phyloP scores from a whole-genome alignment of 1,284 basidiomycete genomes.

The Grifola frondosa region DNA sequence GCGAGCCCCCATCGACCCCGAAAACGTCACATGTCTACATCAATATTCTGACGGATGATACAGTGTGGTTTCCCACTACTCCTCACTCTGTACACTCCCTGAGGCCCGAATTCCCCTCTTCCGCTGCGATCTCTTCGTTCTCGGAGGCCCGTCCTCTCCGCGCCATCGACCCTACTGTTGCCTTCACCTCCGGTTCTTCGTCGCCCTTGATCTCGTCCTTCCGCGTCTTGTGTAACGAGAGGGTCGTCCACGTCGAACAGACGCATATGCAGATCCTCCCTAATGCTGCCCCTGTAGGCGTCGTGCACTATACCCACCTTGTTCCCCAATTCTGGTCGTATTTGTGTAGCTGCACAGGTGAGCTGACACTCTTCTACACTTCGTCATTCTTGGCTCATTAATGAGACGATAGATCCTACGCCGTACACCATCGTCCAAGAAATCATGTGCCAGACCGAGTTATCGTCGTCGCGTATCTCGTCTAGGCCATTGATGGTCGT shows the following conservation, averaged over 20 bases:
- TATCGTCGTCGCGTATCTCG: conserved; percentile 18
- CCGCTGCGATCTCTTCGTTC: conserved; percentile 9
- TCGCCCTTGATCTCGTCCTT: conserved; percentile 53
- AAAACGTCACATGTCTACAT: conserved; percentile 45
- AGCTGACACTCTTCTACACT: conserved; percentile 3
- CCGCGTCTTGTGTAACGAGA: conserved; percentile 50
- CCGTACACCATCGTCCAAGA: conserved; percentile 55
- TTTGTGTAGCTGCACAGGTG: conserved; percentile 52
- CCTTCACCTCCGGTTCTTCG: conserved; percentile 47
- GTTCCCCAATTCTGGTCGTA: conserved; percentile 61
- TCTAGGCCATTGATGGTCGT: conserved; percentile 10
- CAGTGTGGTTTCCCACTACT: no score
- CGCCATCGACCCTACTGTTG: conserved; percentile 62
- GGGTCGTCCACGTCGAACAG: conserved; percentile 49
- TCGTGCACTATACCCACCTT: conserved; percentile 56
- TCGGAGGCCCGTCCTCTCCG: conserved; percentile 48
- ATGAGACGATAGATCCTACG: conserved; percentile 48
- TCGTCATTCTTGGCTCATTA: conserved; percentile 4
- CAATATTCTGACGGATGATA: conserved; percentile 58
- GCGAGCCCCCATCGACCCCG: conserved; percentile 9
- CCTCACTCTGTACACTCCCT: no score
- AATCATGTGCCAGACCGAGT: conserved; percentile 34
- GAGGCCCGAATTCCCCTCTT: conserved; percentile 18
- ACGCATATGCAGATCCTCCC: conserved; percentile 36
- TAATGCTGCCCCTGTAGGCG: conserved; percentile 32